Conservation (phyloP, 129 eudicot species). For the Scalesia atractyloides region DNA sequence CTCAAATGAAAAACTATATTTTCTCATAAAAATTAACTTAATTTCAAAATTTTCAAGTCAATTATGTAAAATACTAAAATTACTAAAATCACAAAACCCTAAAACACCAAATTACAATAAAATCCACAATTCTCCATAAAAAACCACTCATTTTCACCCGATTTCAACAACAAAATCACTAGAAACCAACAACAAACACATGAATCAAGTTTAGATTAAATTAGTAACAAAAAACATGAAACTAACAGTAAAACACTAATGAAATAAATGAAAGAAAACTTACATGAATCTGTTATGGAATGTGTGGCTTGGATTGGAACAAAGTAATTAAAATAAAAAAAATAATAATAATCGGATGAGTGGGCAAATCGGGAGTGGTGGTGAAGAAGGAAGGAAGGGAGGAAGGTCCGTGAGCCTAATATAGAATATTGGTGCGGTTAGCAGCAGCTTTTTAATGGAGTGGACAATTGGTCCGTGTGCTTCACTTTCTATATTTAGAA, state of each 20-base stretch:
- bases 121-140: not conserved
- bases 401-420: constrained; percentile 26
- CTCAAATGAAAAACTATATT: not conserved
- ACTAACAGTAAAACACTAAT: not conserved
- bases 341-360: not conserved
- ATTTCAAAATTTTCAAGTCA: not conserved
- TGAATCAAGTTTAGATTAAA: not conserved
- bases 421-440: constrained; percentile 35
- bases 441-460: constrained; percentile 28
- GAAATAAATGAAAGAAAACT: not conserved
- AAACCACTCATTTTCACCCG: not conserved
- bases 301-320: not conserved
- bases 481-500: constrained; percentile 35
- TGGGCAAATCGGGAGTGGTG: constrained; percentile 22
- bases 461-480: constrained; percentile 42
- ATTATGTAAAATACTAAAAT: not conserved
- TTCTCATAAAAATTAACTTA: not conserved
- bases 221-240: not conserved
- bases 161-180: not conserved
- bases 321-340: not conserved
- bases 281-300: constrained; percentile 19
- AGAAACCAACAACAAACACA: not conserved
- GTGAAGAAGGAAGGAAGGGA: not conserved
- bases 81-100: constrained; percentile 16
- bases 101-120: not conserved